Conservation (phyloP, 768 basidiomycete genomes). For the Mycena rosella region DNA sequence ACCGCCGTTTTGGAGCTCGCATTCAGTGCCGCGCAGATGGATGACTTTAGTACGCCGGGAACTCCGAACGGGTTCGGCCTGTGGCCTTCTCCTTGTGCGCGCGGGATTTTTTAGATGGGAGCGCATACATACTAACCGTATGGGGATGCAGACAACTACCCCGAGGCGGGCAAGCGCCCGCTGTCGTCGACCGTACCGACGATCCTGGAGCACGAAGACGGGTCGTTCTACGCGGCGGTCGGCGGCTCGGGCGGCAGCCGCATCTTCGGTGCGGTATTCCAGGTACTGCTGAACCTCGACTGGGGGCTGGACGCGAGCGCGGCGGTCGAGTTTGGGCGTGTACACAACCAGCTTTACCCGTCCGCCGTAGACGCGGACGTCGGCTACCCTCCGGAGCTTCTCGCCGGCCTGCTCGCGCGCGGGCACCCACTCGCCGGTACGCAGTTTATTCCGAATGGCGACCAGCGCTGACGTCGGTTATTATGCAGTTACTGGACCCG, state of each 20-base stretch:
- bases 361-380: conserved; percentile 69
- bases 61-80: conserved; percentile 87
- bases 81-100: conserved; percentile 83
- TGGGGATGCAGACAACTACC: conserved; percentile 79
- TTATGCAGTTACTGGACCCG: conserved; percentile 75
- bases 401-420: conserved; percentile 65
- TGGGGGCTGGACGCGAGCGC: conserved; percentile 85
- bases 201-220: conserved; percentile 83
- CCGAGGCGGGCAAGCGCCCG: conserved; percentile 89
- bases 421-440: conserved; percentile 83
- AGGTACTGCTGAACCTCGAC: conserved; percentile 82
- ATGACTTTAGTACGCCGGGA: conserved; percentile 93
- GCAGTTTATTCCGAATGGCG: conserved; percentile 33
- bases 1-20: neutral
- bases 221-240: conserved; percentile 77
- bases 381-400: conserved; percentile 66
- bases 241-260: conserved; percentile 92
- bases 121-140: neutral
- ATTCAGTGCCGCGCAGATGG: conserved; percentile 67
- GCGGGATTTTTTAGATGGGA: neutral
- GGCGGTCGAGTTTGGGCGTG: conserved; percentile 86
- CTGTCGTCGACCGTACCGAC: conserved; percentile 87
- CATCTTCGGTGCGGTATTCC: conserved; percentile 86
- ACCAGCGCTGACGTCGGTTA: conserved; percentile 2
- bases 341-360: conserved; percentile 84